Percentiles rank a stretch among this genome's conserved stretches.
Conservation (phyloP, 495 filamentous ascomycete species). For the Penicillium robsamsonii region DNA sequence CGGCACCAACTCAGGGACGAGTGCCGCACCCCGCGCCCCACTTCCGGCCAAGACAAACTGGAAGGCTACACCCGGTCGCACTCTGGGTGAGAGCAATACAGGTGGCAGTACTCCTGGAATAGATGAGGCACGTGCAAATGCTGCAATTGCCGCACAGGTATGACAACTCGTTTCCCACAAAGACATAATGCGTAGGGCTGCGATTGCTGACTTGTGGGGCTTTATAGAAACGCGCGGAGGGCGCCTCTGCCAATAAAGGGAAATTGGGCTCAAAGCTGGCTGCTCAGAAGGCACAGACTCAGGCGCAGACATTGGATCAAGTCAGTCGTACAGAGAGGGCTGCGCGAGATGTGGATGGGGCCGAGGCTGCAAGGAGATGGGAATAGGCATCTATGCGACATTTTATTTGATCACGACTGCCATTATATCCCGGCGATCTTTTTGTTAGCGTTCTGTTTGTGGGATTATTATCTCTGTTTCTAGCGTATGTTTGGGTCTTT, state of each 20-base stretch:
- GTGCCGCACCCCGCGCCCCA: slow-evolving; percentile 34
- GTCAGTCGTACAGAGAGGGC: slow-evolving; percentile 55
- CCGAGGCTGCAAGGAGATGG: slow-evolving; percentile 48
- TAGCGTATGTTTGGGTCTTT: neutral
- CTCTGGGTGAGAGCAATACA: slow-evolving; percentile 44
- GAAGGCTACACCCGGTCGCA: slow-evolving; percentile 53
- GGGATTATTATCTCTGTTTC: neutral
- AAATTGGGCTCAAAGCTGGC: slow-evolving; percentile 62
- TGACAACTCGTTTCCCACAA: neutral
- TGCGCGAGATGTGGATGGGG: slow-evolving; percentile 57
- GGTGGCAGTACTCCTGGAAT: slow-evolving; percentile 22
- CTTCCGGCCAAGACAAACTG: slow-evolving; percentile 42
- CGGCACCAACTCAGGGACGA: slow-evolving; percentile 23
- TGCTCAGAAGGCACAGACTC: slow-evolving; percentile 64
- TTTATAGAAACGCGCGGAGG: slow-evolving; percentile 42
- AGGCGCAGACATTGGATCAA: slow-evolving; percentile 55
- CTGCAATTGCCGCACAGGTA: slow-evolving; percentile 70
- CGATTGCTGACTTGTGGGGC: neutral
- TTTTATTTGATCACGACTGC: neutral
- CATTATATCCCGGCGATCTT: neutral
- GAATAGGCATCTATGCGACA: slow-evolving; percentile 34
- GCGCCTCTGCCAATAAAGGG: slow-evolving; percentile 36
- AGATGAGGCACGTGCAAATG: slow-evolving; percentile 54
- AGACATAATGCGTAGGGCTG: neutral
- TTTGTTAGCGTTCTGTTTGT: neutral